Evolutionary conservation across 2,329 filamentous ascomycete species (phyloP).

Genomic region (Polychaeton citri): DNA sequence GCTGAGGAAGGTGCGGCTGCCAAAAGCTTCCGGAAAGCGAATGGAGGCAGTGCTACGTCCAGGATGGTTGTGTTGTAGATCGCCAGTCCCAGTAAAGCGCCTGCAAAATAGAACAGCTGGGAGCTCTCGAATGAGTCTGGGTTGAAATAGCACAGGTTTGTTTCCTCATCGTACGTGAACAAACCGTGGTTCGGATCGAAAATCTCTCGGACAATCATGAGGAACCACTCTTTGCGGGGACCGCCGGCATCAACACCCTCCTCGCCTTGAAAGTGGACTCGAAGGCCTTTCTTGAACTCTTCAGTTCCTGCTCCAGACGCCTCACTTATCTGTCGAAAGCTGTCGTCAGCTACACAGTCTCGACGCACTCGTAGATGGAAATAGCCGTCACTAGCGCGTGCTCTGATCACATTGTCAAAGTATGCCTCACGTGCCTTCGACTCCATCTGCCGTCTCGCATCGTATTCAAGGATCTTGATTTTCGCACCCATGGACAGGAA

Average conservation of each 20-base stretch:
- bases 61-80: slow-evolving; percentile 94
- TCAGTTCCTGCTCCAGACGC: slow-evolving; percentile 68
- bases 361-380: slow-evolving; percentile 64
- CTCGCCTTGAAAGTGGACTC: slow-evolving; percentile 75
- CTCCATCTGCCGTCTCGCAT: slow-evolving; percentile 80
- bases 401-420: slow-evolving; percentile 73
- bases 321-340: slow-evolving; percentile 70
- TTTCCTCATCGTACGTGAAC: slow-evolving; percentile 86
- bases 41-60: slow-evolving; percentile 75
- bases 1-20: slow-evolving; percentile 56
- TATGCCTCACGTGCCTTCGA: slow-evolving; percentile 79
- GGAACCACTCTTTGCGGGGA: slow-evolving; percentile 86
- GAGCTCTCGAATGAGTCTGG: slow-evolving; percentile 79
- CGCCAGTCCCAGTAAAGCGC: slow-evolving; percentile 73
- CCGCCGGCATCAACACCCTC: slow-evolving; percentile 87
- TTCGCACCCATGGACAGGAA: slow-evolving; percentile 86
- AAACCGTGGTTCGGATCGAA: slow-evolving; percentile 88
- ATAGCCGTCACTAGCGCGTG: slow-evolving; percentile 54
- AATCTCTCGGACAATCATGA: slow-evolving; percentile 74
- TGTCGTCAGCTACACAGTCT: slow-evolving; percentile 81
- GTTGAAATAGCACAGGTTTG: slow-evolving; percentile 86
- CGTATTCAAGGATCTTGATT: slow-evolving; percentile 78
- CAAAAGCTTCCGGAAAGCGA: slow-evolving; percentile 78
- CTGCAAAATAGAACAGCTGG: slow-evolving; percentile 83
- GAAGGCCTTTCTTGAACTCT: slow-evolving; percentile 79